phyloP scores from a whole-genome alignment of 2,329 filamentous ascomycete species.

The Beauveria sp. region DNA sequence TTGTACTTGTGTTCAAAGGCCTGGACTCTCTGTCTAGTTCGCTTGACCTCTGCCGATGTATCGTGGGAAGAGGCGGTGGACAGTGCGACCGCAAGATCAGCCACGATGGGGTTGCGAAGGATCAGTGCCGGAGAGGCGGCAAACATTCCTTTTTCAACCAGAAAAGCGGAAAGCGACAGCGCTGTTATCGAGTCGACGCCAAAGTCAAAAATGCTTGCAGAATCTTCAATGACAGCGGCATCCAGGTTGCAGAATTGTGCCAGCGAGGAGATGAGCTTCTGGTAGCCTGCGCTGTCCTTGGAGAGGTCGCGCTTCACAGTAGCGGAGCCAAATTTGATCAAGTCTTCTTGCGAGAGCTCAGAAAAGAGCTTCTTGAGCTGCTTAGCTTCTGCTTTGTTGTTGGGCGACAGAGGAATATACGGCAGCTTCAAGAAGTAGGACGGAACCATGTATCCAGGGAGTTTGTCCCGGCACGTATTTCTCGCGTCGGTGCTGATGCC shows the following conservation, averaged over 20 bases:
- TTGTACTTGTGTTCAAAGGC: constrained; percentile 58
- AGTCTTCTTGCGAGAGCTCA: constrained; percentile 47
- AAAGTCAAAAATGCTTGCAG: constrained; percentile 72
- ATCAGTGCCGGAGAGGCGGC: constrained; percentile 58
- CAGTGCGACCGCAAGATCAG: constrained; percentile 37
- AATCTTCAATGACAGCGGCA: constrained; percentile 36
- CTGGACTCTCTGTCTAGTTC: constrained; percentile 52
- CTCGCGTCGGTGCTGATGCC: constrained; percentile 40
- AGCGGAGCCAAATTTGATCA: constrained; percentile 48
- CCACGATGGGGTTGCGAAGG: constrained; percentile 52
- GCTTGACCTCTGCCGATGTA: constrained; percentile 26
- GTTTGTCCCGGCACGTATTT: constrained; percentile 56
- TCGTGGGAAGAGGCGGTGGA: constrained; percentile 5
- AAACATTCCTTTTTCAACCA: constrained; percentile 56
- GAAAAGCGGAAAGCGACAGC: constrained; percentile 56
- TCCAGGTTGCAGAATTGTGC: constrained; percentile 42
- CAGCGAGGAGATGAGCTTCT: constrained; percentile 46
- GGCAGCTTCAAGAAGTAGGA: constrained; percentile 70
- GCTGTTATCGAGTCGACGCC: constrained; percentile 85
- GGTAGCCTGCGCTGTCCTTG: constrained; percentile 28
- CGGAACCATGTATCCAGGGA: constrained; percentile 87
- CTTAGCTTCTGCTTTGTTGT: constrained; percentile 82
- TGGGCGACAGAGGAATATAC: constrained; percentile 70
- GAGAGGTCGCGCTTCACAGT: constrained; percentile 9
- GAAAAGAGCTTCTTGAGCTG: constrained; percentile 60